A percentile compares a stretch with the other conserved stretches of the same genome.
These are phyloP conservation scores for Mayamaea pseudoterrestris DNA, from an alignment of 108 stramenopile genomes.

Conservation along the genomic window DNA sequence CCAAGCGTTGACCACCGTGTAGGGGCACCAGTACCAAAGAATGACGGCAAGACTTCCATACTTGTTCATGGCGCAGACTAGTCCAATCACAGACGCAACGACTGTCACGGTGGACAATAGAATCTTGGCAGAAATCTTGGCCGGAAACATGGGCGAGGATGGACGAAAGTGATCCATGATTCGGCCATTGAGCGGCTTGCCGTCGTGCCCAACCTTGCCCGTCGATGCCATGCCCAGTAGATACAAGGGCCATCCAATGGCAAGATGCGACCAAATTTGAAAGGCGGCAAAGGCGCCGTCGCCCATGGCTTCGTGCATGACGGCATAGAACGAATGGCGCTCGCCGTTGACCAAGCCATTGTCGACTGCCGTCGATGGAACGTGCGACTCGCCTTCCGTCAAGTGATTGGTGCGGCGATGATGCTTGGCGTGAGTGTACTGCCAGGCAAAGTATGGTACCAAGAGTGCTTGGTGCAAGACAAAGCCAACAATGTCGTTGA, in stretches of 20 bases:
- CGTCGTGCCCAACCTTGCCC: slow-evolving; percentile 59
- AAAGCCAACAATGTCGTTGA: slow-evolving; percentile 93
- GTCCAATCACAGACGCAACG: slow-evolving; percentile 35
- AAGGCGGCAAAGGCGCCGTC: slow-evolving; percentile 84
- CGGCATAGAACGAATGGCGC: slow-evolving; percentile 55
- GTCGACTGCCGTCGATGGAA: slow-evolving; percentile 53
- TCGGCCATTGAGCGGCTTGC: slow-evolving; percentile 43
- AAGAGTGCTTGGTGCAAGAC: slow-evolving; percentile 92
- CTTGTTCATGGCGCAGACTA: slow-evolving; percentile 26
- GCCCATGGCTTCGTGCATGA: slow-evolving; percentile 77
- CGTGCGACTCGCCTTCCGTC: slow-evolving; percentile 92
- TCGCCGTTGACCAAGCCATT: slow-evolving; percentile 64
- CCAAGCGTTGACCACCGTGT: slow-evolving; percentile 89
- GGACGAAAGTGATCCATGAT: slow-evolving; percentile 81
- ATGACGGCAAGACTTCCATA: slow-evolving; percentile 71
- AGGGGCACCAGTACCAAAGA: slow-evolving; percentile 90
- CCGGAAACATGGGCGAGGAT: slow-evolving; percentile 82
- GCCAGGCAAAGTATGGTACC: slow-evolving; percentile 99
- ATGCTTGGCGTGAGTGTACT: slow-evolving; percentile 97
- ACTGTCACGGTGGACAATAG: slow-evolving; percentile 61
- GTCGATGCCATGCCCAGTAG: slow-evolving; percentile 76
- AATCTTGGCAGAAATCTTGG: slow-evolving; percentile 72
- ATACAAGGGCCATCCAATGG: slow-evolving; percentile 84
- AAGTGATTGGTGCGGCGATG: slow-evolving; percentile 94
- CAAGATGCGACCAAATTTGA: slow-evolving; percentile 80